These are phyloP conservation scores for Diutina pseudorugosa DNA, from an alignment of 1,139 yeast species.

Conservation along the genomic window DNA sequence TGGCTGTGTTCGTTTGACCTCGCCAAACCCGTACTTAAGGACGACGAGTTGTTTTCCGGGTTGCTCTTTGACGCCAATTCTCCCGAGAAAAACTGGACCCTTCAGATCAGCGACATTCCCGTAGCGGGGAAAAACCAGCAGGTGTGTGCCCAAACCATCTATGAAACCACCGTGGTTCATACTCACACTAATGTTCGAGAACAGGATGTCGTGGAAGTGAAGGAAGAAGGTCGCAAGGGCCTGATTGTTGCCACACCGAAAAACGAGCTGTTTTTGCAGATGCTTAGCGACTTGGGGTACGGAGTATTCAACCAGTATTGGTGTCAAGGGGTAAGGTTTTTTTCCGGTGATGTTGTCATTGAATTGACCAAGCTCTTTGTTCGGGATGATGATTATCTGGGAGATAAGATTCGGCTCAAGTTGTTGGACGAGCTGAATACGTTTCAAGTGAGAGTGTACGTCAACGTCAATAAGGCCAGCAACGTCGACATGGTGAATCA, in stretches of 20 bases:
- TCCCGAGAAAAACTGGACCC: conserved; percentile 39
- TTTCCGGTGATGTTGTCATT: conserved; percentile 51
- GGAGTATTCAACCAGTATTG: conserved; percentile 53
- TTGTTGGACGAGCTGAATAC: conserved; percentile 44
- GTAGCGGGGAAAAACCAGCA: conserved; percentile 67
- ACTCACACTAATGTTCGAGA: conserved; percentile 18
- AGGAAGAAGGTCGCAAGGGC: conserved; percentile 3
- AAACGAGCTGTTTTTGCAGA: conserved; percentile 30
- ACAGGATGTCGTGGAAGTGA: conserved; percentile 1
- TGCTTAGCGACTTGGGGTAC: conserved; percentile 63
- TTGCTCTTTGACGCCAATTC: conserved; percentile 19
- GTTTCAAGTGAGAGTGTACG: conserved; percentile 53
- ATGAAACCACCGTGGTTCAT: conserved; percentile 51
- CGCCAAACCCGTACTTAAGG: conserved; percentile 16
- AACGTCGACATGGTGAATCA: conserved; percentile 62
- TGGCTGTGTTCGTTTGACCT: conserved; percentile 23
- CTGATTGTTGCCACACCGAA: conserved; percentile 7
- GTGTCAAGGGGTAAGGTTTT: conserved; percentile 53
- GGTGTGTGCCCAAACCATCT: conserved; percentile 49
- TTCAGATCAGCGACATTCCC: conserved; percentile 72
- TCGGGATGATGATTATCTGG: conserved; percentile 21
- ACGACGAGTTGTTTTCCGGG: conserved; percentile 12
- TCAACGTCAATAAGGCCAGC: conserved; percentile 59
- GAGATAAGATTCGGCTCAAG: conserved; percentile 21
- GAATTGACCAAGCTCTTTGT: conserved; percentile 43